phyloP scores from a whole-genome alignment of 441 rosid species.

The Corymbia calophylla region DNA sequence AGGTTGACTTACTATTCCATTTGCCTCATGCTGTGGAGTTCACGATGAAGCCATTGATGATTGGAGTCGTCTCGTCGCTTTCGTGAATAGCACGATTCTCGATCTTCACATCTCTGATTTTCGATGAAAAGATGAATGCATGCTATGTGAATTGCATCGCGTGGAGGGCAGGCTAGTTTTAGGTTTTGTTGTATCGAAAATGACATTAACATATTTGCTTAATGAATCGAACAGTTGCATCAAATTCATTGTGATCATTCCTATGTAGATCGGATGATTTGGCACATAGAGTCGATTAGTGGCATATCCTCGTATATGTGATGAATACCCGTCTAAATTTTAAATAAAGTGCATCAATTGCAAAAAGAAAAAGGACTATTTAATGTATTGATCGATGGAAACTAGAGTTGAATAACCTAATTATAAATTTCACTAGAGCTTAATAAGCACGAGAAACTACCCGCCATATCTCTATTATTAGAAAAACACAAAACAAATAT shows the following conservation, averaged over 20 bases:
- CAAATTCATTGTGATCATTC: background rate
- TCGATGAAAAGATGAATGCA: background rate
- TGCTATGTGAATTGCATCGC: background rate
- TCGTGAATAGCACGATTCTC: background rate
- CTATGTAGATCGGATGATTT: background rate
- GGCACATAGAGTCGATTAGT: background rate
- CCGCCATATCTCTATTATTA: background rate
- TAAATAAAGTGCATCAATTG: background rate
- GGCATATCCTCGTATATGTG: background rate
- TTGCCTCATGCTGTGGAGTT: background rate
- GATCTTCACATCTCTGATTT: background rate
- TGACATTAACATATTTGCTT: too few relatives aligned
- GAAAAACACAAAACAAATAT: background rate
- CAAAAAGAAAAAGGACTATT: background rate
- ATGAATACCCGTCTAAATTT: too few relatives aligned
- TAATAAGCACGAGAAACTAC: background rate
- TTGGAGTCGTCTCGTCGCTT: background rate
- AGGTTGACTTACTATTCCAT: background rate
- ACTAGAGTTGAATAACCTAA: too few relatives aligned
- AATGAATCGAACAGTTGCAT: accelerated
- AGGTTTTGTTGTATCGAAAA: background rate
- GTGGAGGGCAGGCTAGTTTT: background rate
- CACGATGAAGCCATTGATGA: background rate
- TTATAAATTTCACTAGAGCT: background rate
- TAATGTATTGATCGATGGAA: background rate